Conservation (phyloP, 2,329 filamentous ascomycete genomes). For the Venturia effusa region DNA sequence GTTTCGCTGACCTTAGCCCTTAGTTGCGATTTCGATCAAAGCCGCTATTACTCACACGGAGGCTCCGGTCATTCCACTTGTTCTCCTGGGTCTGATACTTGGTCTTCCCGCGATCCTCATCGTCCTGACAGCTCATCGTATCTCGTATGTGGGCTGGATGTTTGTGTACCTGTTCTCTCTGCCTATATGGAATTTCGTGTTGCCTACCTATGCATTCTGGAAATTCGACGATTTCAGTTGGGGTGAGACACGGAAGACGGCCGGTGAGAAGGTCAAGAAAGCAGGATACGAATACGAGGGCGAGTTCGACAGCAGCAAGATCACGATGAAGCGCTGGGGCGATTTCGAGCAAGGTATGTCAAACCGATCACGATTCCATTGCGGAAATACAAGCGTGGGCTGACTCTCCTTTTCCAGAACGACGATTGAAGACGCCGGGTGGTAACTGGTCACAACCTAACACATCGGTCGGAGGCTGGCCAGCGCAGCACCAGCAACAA, state of each 20-base stretch:
- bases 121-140: slow-evolving; percentile 83
- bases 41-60: slow-evolving; percentile 41
- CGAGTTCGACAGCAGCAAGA: slow-evolving; percentile 97
- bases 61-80: slow-evolving; percentile 78
- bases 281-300: slow-evolving; percentile 79
- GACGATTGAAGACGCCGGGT: slow-evolving; percentile 28
- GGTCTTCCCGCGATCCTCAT: slow-evolving; percentile 89
- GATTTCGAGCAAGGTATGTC: slow-evolving; percentile 71
- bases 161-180: slow-evolving; percentile 86
- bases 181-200: slow-evolving; percentile 94
- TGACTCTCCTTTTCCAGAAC: slow-evolving; percentile 23
- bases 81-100: slow-evolving; percentile 81
- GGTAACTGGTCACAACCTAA: slow-evolving; percentile 27
- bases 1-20: slow-evolving; percentile 9
- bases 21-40: slow-evolving; percentile 78
- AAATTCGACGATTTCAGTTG: slow-evolving; percentile 99
- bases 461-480: slow-evolving; percentile 24
- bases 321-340: slow-evolving; percentile 98
- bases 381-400: not conserved
- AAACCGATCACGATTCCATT: not conserved
- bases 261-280: slow-evolving; percentile 80
- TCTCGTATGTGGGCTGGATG: slow-evolving; percentile 95
- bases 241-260: slow-evolving; percentile 95
- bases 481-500: slow-evolving; percentile 17
- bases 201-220: slow-evolving; percentile 94